phyloP scores from a whole-genome alignment of 352 stramenopile genomes.

The Pythium aphanidermatum region DNA sequence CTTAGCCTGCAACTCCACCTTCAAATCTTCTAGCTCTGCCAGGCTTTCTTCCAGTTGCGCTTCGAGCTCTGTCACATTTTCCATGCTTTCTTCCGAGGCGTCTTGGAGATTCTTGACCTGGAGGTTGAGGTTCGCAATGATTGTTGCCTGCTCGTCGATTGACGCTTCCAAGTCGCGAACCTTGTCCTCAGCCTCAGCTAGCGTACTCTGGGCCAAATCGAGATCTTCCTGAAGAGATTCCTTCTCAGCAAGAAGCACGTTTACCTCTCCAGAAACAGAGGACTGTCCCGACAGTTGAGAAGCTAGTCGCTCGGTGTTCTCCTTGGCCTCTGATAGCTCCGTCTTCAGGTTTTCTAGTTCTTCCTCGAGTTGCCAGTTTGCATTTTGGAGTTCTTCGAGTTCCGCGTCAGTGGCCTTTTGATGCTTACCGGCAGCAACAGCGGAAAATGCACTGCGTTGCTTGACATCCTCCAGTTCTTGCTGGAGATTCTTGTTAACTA shows the following conservation, averaged over 20 bases:
- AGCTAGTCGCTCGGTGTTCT: slow-evolving; percentile 5
- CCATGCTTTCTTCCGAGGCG: slow-evolving; percentile 49
- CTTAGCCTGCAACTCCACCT: slow-evolving; percentile 32
- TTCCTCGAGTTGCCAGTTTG: slow-evolving; percentile 19
- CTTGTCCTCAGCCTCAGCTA: slow-evolving; percentile 8
- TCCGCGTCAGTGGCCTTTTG: too few relatives aligned
- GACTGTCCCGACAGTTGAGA: slow-evolving; percentile 4
- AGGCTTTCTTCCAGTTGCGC: slow-evolving; percentile 47
- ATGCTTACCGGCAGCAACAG: too few relatives aligned
- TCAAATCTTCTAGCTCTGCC: slow-evolving; percentile 24
- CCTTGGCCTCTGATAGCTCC: slow-evolving; percentile 8
- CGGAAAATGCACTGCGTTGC: background rate
- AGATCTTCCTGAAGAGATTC: slow-evolving; percentile 19
- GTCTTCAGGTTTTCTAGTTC: slow-evolving; percentile 11
- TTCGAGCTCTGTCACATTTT: slow-evolving; percentile 47
- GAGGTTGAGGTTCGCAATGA: slow-evolving; percentile 27
- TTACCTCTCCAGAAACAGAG: slow-evolving; percentile 3
- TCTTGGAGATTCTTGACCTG: slow-evolving; percentile 65
- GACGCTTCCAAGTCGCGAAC: slow-evolving; percentile 6
- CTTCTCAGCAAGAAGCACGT: slow-evolving; percentile 17
- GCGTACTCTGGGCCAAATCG: slow-evolving; percentile 14
- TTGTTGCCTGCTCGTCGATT: slow-evolving; percentile 1
- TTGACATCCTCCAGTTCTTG: slow-evolving; percentile 1
- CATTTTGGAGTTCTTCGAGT: slow-evolving; percentile 27
- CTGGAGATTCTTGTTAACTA: slow-evolving; percentile 7